Evolutionary conservation across 192 early-diverging fungal species (phyloP), one percentile per base, ranked within the genome.

Genomic region (Lobulomyces angularis): DNA sequence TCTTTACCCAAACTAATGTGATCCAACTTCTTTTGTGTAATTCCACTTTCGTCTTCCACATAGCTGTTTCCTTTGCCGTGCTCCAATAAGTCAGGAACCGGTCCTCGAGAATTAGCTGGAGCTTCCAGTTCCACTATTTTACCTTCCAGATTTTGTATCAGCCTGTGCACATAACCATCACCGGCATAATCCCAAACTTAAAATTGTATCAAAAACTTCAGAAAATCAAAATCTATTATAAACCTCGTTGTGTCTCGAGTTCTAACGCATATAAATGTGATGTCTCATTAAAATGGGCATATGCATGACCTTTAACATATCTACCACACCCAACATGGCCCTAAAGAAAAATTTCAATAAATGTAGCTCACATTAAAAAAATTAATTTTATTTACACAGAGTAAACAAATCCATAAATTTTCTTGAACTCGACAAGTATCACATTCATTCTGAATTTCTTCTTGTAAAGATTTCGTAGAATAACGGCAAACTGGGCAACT

Each of bases 171-270:
- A 51, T 96, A 83, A 32, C 87, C 92, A 53, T 98, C 94, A 3
- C 92, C 86, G 1, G 76, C 82, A 62, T 98, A 98, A 55, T 98
- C 94, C 94, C 94, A 98, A 32, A 98, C 92, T n/a, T n/a, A n/a
- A n/a, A n/a, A n/a, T n/a, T n/a, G n/a, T n/a, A n/a, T n/a, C n/a
- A n/a, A n/a, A n/a, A n/a, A n/a, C n/a, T n/a, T n/a, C n/a, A n/a
- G n/a, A n/a, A n/a, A n/a, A n/a, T n/a, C n/a, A n/a, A n/a, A n/a
- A n/a, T n/a, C n/a, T n/a, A n/a, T n/a, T n/a, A n/a, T n/a, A n/a
- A n/a, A n/a, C n/a, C n/a, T 1, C 87, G 58, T 59, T 98, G 94
- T 8, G 88, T 96, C 37, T 86, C 88, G 8, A 96, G 64, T 51
- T 98, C 92, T 46, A 98, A 56, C 12, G 89, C 71, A 55, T 90